A percentile compares a stretch with the other conserved stretches of the same genome.
These are phyloP conservation scores for Fusarium camptoceras DNA, from an alignment of 2,329 filamentous ascomycete genomes.

Conservation along the genomic window DNA sequence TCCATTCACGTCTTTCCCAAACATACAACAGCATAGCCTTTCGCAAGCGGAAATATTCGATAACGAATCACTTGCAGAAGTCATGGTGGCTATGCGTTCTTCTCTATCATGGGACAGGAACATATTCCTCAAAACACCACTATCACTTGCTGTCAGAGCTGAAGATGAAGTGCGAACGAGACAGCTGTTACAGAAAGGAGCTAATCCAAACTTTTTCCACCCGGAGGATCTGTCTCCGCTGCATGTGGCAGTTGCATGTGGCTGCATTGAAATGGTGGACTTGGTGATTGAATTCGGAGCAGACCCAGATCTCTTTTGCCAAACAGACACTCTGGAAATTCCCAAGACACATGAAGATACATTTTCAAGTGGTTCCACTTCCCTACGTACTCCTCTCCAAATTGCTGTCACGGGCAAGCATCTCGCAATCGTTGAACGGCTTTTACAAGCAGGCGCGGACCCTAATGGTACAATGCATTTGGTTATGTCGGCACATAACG, in stretches of 20 bases:
- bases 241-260: background rate
- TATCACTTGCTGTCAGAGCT: background rate
- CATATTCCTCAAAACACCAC: too few relatives aligned
- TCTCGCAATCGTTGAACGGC: background rate
- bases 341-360: too few relatives aligned
- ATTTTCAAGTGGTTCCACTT: rapidly evolving
- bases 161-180: background rate
- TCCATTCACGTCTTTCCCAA: background rate
- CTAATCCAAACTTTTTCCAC: background rate
- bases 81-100: rapidly evolving
- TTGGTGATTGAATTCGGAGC: background rate
- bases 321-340: too few relatives aligned
- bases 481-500: rapidly evolving
- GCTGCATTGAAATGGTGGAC: background rate
- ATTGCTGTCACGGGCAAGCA: rapidly evolving
- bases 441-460: background rate
- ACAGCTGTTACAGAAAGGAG: background rate
- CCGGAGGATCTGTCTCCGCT: background rate
- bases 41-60: too few relatives aligned
- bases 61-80: background rate
- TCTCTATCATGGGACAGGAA: too few relatives aligned
- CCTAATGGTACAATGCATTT: background rate
- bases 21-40: rapidly evolving
- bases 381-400: background rate
- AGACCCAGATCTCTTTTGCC: background rate